Evolutionary conservation across 2,329 filamentous ascomycete genomes (phyloP).

Genomic region (Pyricularia grisea): DNA sequence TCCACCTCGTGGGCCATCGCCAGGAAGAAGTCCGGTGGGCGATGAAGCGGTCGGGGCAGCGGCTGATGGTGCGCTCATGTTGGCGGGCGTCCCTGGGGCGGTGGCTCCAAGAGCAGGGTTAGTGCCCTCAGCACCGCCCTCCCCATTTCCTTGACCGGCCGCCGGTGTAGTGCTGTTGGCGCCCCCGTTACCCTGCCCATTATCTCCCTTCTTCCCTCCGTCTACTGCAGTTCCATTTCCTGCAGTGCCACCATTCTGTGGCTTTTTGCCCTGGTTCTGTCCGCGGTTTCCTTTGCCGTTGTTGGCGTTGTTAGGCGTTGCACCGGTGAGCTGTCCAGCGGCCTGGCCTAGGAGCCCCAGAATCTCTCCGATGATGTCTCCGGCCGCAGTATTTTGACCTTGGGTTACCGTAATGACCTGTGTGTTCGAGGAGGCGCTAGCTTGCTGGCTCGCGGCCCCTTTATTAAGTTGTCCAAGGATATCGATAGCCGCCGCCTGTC

Average conservation of each 20-base stretch:
- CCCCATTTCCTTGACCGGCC: not conserved
- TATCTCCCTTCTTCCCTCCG: not conserved
- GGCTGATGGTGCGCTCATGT: not conserved
- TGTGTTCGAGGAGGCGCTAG: not conserved
- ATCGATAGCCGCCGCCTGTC: conserved; percentile 4
- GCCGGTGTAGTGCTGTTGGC: not conserved
- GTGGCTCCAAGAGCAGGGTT: not conserved
- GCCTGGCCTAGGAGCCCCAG: not conserved
- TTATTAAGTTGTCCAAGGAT: not conserved
- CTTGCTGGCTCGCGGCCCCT: not conserved
- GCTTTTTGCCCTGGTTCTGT: not conserved
- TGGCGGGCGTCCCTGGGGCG: not conserved
- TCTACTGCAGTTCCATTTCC: not conserved
- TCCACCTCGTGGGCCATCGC: not conserved
- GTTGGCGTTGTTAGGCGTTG: not conserved
- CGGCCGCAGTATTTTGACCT: not conserved
- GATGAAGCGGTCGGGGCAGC: not conserved
- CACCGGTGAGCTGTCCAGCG: not conserved
- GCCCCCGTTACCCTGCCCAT: not conserved
- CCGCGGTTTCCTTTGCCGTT: not conserved
- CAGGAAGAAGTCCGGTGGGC: not conserved
- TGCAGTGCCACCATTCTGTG: not conserved
- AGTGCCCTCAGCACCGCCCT: not conserved
- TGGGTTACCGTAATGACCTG: not conserved
- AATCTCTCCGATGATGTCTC: not conserved